Evolutionary conservation across 1,284 basidiomycete species (phyloP), one percentile per base, ranked within the genome.

Genomic region (Flammula alnicola): DNA sequence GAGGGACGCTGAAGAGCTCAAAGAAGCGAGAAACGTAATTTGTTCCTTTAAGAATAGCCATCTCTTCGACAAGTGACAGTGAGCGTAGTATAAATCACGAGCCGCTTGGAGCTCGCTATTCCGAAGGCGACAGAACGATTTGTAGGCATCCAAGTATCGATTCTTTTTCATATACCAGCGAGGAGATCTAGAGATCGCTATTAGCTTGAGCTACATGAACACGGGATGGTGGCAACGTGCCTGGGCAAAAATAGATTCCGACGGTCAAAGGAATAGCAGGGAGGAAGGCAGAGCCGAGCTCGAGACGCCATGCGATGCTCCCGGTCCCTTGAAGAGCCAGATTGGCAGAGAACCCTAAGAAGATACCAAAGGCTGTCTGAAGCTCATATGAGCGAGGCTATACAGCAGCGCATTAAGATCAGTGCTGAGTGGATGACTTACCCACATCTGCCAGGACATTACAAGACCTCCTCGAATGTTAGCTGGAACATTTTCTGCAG

Each of bases 101-200:
- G 79, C 72, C 4, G 90, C 89, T 62, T 88, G 85, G 4, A 91
- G 64, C 36, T 76, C 74, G 44, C 75, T 77, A 64, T 83, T 79
- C n/a, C 89, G 78, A 1, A 91, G 73, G 12, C 81, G 74, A 49
- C 68, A 64, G 54, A 89, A 77, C 0, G 83, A 81, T 6, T 68
- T 57, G 67, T 73, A 86, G 0, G 88, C 88, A 2, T 82, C 67
- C 1, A 61, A 59, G 63, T 86, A 82, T 4, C 79, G 73, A 26
- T 73, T 74, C 59, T 87, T 84, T 60, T 80, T 81, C 78, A 90
- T 83, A 41, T 81, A 75, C 87, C 87, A 91, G 44, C 85, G 75
- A 3, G 85, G 86, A 0, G 80, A 83, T 65, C 82, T 79, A 64
- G 68, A 66, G 31, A n/a, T 52, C 8, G 41, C 23, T 27, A 37